These are phyloP conservation scores for Sporothrix brasiliensis DNA, from an alignment of 2,329 filamentous ascomycete species.

Conservation along the genomic window DNA sequence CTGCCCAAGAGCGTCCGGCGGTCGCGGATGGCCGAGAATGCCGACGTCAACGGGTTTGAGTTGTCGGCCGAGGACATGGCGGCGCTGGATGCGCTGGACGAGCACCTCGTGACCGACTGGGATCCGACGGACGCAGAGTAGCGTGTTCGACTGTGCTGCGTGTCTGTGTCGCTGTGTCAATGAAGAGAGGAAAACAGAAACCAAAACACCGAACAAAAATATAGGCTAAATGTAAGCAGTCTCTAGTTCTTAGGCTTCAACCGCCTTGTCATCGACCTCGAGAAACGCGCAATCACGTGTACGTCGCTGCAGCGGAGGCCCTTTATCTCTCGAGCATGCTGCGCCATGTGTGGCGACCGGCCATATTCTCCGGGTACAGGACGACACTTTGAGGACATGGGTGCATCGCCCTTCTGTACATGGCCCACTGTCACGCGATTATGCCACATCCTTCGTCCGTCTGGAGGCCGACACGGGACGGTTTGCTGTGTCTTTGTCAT, in stretches of 20 bases:
- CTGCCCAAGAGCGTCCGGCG: conserved; percentile 71
- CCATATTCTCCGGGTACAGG: too few species aligned
- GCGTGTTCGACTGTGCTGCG: too few species aligned
- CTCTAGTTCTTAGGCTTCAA: too few species aligned
- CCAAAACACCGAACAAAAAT: too few species aligned
- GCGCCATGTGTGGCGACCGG: conserved; percentile 37
- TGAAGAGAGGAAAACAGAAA: too few species aligned
- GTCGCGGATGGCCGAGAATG: conserved; percentile 67
- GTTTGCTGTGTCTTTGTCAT: background rate
- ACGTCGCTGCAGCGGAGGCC: conserved; percentile 42
- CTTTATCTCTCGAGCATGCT: conserved; percentile 49
- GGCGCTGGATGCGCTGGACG: conserved; percentile 66
- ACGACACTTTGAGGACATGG: too few species aligned
- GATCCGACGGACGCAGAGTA: conserved; percentile 27
- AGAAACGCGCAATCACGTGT: conserved; percentile 45
- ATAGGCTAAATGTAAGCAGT: too few species aligned
- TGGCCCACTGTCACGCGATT: too few species aligned
- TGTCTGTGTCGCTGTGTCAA: too few species aligned
- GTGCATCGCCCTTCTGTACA: too few species aligned
- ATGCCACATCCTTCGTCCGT: background rate
- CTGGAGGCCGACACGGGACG: background rate
- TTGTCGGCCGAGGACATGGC: conserved; percentile 67
- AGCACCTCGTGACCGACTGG: conserved; percentile 73
- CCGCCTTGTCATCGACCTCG: conserved; percentile 51
- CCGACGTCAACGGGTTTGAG: conserved; percentile 60